Conservation (phyloP, 1,139 yeast genomes). For the Zygosaccharomyces pseudobailii region DNA sequence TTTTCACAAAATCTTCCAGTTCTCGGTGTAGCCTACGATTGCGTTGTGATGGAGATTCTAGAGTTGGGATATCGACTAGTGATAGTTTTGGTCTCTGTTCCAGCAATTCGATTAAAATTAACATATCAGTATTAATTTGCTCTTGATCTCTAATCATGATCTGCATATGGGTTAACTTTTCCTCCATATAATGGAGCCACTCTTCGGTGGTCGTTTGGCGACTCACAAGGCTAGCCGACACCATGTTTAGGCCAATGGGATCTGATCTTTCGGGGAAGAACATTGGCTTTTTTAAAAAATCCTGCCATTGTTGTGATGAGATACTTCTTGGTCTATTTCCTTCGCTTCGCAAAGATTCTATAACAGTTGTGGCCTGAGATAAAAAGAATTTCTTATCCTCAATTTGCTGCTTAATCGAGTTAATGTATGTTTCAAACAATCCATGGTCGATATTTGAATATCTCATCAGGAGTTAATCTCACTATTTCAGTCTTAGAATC, state of each 20-base stretch:
- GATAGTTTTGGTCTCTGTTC: slow-evolving; percentile 2
- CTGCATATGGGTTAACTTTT: slow-evolving; percentile 6
- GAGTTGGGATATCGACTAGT: not conserved
- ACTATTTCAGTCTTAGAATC: not conserved
- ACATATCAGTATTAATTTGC: slow-evolving; percentile 5
- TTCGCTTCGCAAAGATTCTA: slow-evolving; percentile 11
- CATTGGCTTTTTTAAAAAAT: slow-evolving; percentile 25
- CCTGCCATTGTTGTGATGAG: slow-evolving; percentile 16
- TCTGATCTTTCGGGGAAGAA: slow-evolving; percentile 31
- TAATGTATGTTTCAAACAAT: slow-evolving; percentile 17
- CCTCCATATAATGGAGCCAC: slow-evolving; percentile 10
- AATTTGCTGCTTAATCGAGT: slow-evolving; percentile 24
- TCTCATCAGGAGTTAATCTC: not conserved
- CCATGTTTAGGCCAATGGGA: slow-evolving; percentile 29
- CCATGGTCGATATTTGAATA: not conserved
- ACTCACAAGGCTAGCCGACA: slow-evolving; percentile 14
- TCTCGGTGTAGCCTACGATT: slow-evolving; percentile 5
- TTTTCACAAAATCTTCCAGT: slow-evolving; percentile 10
- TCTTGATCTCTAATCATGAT: slow-evolving; percentile 18
- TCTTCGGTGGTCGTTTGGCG: slow-evolving; percentile 18
- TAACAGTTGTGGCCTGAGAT: slow-evolving; percentile 22
- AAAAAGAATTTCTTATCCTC: slow-evolving; percentile 27
- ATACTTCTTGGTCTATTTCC: not conserved
- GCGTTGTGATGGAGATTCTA: slow-evolving; percentile 8
- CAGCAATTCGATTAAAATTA: slow-evolving; percentile 6